Evolutionary conservation across 768 basidiomycete genomes (phyloP), one percentile per base, ranked within the genome.

Genomic region (Hericium alpestre): DNA sequence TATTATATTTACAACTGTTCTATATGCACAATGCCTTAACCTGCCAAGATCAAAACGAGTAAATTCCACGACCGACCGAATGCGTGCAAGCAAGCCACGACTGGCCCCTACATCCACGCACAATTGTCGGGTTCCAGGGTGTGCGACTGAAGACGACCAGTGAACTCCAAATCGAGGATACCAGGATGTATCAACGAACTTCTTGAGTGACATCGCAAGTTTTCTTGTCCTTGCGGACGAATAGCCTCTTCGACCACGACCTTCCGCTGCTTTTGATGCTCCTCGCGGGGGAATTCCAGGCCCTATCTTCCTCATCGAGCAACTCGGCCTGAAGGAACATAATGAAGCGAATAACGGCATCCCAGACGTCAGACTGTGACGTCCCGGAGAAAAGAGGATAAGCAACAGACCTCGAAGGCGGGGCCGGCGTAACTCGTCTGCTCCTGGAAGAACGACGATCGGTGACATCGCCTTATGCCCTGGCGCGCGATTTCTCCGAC

Each of bases 51-150:
- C 8, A 32, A 32, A 6, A 32, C 32, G 9, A 32, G 9, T 32
- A 32, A 7, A 32, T 8, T 32, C 32, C 32, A 46, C 13, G 4
- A 15, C 22, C 18, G 32, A 16, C 22, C 18, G 32, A 16, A 11
- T 5, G n/a, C 10, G 32, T 38, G 16, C 51, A 18, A 23, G 25
- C 25, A 13, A 18, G 40, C 16, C 16, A 10, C 15, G 25, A 12
- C 38, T 18, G 22, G 20, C 10, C 38, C 32, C 58, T 47, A 63
- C 61, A 61, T 59, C 64, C 64, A 65, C 7, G 64, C 61, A 38
- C 60, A 48, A 27, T 65, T 58, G 52, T 65, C 61, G 7, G 58
- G 52, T 23, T 63, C 64, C 38, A 64, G 63, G 50, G 61, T 54
- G 39, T 64, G 53, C 11, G 63, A 41, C 61, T 64, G 43, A 13